These are phyloP conservation scores for Acmispon strigosus DNA, from an alignment of 306 rosid genomes.

Conservation along the genomic window DNA sequence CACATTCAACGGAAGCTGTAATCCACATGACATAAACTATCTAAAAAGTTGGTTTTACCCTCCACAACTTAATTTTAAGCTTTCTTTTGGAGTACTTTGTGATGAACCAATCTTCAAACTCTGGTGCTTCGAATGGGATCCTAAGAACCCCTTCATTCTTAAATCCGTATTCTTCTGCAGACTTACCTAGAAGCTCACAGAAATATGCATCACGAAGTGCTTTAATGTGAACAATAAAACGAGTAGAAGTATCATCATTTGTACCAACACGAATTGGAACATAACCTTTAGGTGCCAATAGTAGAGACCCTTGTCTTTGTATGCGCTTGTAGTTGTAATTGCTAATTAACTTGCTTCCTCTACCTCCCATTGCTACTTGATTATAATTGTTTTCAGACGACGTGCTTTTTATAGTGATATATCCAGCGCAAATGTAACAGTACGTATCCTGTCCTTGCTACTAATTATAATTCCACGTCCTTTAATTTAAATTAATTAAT, in stretches of 20 bases:
- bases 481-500: too few species aligned
- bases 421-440: too few species aligned
- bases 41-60: too few species aligned
- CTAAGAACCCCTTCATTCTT: slow-evolving; percentile 43
- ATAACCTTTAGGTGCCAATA: slow-evolving; percentile 25
- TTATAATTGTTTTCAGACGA: too few species aligned
- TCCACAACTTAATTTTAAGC: background rate
- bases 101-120: slow-evolving; percentile 45
- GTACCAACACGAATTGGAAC: slow-evolving; percentile 44
- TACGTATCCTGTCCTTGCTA: too few species aligned
- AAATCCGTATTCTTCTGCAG: slow-evolving; percentile 46
- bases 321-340: background rate
- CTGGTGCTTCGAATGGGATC: slow-evolving; percentile 39
- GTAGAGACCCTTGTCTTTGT: too few species aligned
- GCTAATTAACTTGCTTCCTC: slow-evolving; percentile 16
- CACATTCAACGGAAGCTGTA: too few species aligned
- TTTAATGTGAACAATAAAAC: slow-evolving; percentile 34
- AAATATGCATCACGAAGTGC: slow-evolving; percentile 35
- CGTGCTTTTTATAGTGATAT: too few species aligned
- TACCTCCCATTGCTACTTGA: slow-evolving; percentile 19
- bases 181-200: slow-evolving; percentile 26
- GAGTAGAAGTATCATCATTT: slow-evolving; percentile 14
- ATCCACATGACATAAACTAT: too few species aligned
- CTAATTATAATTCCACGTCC: too few species aligned
- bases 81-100: slow-evolving; percentile 27